phyloP scores from a whole-genome alignment of 2,329 filamentous ascomycete genomes.

The Xylaria sp. region DNA sequence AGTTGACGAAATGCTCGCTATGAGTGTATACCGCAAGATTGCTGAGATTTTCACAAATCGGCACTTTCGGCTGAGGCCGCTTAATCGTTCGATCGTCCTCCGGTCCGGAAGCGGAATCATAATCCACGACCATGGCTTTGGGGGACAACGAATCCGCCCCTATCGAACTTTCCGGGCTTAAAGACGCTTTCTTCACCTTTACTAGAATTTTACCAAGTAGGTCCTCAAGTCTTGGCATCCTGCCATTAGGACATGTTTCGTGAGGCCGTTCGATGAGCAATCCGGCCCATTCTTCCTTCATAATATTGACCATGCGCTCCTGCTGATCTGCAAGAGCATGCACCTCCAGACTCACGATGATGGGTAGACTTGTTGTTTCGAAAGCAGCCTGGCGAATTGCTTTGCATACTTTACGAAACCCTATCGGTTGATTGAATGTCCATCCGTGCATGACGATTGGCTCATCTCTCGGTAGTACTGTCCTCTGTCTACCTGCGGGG shows the following conservation, averaged over 20 bases:
- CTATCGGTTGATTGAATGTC: conserved; percentile 85
- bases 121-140: conserved; percentile 50
- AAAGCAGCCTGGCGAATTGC: conserved; percentile 85
- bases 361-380: conserved; percentile 76
- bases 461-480: conserved; percentile 63
- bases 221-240: conserved; percentile 76
- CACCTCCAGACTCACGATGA: conserved; percentile 93
- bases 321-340: conserved; percentile 87
- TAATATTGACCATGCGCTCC: conserved; percentile 91
- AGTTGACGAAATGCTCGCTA: conserved; percentile 81
- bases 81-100: conserved; percentile 58
- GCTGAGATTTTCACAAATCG: conserved; percentile 77
- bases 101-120: conserved; percentile 52
- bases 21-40: conserved; percentile 86
- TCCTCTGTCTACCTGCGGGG: conserved; percentile 42
- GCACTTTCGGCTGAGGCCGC: conserved; percentile 57
- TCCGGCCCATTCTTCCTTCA: conserved; percentile 86
- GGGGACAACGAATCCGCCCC: conserved; percentile 51
- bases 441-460: conserved; percentile 85
- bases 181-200: conserved; percentile 74
- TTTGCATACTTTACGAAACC: conserved; percentile 87
- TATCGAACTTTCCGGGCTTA: conserved; percentile 50
- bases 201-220: conserved; percentile 83
- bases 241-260: conserved; percentile 62
- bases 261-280: conserved; percentile 73